A percentile compares a stretch with the other conserved stretches of the same genome.
Conservation (phyloP, 176 grass and related monocot species). For the Phragmites australis region DNA sequence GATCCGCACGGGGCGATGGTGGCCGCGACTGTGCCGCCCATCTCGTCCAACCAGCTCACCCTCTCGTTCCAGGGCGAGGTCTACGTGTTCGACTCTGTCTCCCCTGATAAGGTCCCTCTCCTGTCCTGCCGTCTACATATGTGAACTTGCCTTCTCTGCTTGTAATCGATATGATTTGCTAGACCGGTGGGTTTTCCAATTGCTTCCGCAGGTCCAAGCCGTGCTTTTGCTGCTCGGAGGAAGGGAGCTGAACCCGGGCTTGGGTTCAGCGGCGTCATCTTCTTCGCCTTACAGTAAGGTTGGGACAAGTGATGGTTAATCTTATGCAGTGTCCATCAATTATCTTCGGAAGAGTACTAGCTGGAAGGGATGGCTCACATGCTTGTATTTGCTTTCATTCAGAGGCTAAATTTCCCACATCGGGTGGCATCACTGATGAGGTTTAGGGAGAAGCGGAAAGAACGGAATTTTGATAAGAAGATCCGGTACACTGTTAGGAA, state of each 20-base stretch:
- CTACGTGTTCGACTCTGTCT: constrained; percentile 96
- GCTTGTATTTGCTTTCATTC: constrained; percentile 17
- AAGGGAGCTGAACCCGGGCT: constrained; percentile 66
- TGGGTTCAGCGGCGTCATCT: constrained; percentile 49
- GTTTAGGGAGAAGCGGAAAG: constrained; percentile 97
- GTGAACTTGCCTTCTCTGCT: neutral
- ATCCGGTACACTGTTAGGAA: constrained; percentile 92
- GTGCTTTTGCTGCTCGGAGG: constrained; percentile 92
- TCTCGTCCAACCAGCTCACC: constrained; percentile 73
- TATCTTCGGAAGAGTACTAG: neutral
- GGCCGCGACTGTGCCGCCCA: constrained; percentile 28
- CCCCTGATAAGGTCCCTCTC: constrained; percentile 78
- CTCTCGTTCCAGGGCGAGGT: constrained; percentile 97
- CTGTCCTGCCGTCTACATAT: neutral
- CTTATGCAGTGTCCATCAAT: neutral
- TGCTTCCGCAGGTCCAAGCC: constrained; percentile 77
- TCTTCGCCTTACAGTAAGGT: constrained; percentile 81
- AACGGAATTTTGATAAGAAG: constrained; percentile 98
- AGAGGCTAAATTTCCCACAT: constrained; percentile 93
- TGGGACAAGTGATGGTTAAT: constrained; percentile 13
- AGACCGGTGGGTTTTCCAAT: neutral
- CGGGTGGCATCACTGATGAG: constrained; percentile 95
- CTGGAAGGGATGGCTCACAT: constrained; percentile 33
- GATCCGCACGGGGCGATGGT: constrained; percentile 52
- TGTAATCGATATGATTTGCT: neutral